These are phyloP conservation scores for Lyophyllum decastes DNA, from an alignment of 768 basidiomycete genomes.

Conservation along the genomic window DNA sequence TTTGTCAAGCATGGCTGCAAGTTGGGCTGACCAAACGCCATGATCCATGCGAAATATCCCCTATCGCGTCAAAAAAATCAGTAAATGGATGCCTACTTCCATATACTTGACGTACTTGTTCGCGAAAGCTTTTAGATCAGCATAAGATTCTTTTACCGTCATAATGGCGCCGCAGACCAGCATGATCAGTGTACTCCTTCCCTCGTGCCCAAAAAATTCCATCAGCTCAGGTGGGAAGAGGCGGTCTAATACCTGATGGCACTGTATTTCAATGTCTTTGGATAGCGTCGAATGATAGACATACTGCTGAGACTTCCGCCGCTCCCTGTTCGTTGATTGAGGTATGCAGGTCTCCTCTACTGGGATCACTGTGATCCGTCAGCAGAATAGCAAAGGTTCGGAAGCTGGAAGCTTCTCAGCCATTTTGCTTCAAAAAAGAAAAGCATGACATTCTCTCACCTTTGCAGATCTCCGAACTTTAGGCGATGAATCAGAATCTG, in stretches of 20 bases:
- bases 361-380: not conserved
- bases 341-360: not conserved
- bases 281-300: not conserved
- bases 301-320: not conserved
- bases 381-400: not conserved
- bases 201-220: too few species aligned
- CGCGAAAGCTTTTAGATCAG: too few species aligned
- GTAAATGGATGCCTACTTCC: not conserved
- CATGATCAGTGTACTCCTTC: too few species aligned
- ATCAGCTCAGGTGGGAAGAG: too few species aligned
- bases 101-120: too few species aligned
- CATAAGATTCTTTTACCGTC: too few species aligned
- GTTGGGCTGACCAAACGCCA: not conserved
- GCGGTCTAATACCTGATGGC: too few species aligned
- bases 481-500: not conserved
- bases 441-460: not conserved
- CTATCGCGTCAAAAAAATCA: not conserved
- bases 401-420: not conserved
- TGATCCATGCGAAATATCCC: not conserved
- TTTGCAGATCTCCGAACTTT: not conserved
- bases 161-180: too few species aligned
- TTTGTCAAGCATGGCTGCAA: not conserved
- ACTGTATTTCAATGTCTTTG: not conserved
- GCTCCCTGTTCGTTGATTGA: not conserved
- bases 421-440: not conserved